Percentiles rank a stretch among this genome's conserved stretches.
phyloP scores from a whole-genome alignment of 495 filamentous ascomycete species.

The Usnea hakonensis region DNA sequence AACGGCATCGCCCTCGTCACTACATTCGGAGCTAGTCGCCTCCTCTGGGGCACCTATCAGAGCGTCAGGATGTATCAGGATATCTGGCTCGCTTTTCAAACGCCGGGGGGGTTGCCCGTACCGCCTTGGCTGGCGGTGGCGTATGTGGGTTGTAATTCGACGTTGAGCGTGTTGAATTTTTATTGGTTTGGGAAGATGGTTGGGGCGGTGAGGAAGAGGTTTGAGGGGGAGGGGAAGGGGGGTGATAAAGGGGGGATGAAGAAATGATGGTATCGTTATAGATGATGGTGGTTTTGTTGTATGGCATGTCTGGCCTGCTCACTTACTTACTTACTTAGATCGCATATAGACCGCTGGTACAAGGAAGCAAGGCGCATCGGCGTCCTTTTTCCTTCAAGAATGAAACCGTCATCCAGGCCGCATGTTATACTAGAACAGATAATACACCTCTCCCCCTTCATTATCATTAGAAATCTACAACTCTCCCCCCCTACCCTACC shows the following conservation, averaged over 20 bases:
- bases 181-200: conserved; percentile 98
- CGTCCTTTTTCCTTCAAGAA: too few species aligned
- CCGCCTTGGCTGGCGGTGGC: conserved; percentile 69
- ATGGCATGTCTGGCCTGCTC: neutral
- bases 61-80: conserved; percentile 71
- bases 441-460: too few species aligned
- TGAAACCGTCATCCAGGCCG: too few species aligned
- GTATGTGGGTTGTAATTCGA: conserved; percentile 68
- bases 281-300: neutral
- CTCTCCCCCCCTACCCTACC: too few species aligned
- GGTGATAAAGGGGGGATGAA: conserved; percentile 2
- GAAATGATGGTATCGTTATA: neutral
- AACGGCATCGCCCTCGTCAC: conserved; percentile 63
- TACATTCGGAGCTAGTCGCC: conserved; percentile 78
- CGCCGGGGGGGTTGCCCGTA: conserved; percentile 38
- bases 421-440: too few species aligned
- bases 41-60: conserved; percentile 87
- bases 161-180: conserved; percentile 80
- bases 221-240: conserved; percentile 40
- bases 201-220: conserved; percentile 74
- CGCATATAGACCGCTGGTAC: neutral
- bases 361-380: neutral
- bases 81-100: conserved; percentile 56
- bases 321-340: neutral
- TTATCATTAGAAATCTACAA: too few species aligned